These are phyloP conservation scores for Erucastrum elatum DNA, from an alignment of 345 rosid species.

Conservation along the genomic window DNA sequence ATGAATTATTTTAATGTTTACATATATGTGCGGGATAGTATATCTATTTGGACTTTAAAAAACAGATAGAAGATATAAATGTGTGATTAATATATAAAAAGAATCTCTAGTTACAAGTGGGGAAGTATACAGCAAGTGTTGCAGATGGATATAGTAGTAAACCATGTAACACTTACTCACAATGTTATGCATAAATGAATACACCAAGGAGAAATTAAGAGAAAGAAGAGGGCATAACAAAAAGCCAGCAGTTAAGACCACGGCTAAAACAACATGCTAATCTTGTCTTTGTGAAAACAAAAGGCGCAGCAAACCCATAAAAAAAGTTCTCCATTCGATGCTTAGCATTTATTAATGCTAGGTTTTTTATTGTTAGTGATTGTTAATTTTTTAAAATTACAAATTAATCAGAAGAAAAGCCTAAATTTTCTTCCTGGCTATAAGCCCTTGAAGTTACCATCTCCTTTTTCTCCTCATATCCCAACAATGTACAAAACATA, in stretches of 20 bases:
- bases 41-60: neutral
- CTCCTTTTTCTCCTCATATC: slow-evolving; percentile 17
- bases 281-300: slow-evolving; percentile 17
- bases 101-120: slow-evolving; percentile 31
- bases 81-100: slow-evolving; percentile 27
- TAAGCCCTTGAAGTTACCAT: slow-evolving; percentile 31
- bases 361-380: neutral
- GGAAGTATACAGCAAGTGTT: slow-evolving; percentile 27
- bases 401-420: neutral
- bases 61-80: slow-evolving; percentile 8
- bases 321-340: slow-evolving; percentile 6
- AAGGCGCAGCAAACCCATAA: slow-evolving; percentile 20
- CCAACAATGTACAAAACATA: slow-evolving; percentile 26
- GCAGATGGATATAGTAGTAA: slow-evolving; percentile 16
- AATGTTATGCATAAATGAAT: neutral
- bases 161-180: slow-evolving; percentile 25
- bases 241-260: slow-evolving; percentile 33
- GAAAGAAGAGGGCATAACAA: neutral
- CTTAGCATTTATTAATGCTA: slow-evolving; percentile 7
- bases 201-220: slow-evolving; percentile 2
- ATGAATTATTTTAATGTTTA: neutral
- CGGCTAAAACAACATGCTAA: slow-evolving; percentile 9
- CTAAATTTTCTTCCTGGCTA: neutral
- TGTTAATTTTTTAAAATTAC: neutral
- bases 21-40: neutral